Conservation (phyloP, 2,329 filamentous ascomycete genomes). For the Lachnellula hyalina region DNA sequence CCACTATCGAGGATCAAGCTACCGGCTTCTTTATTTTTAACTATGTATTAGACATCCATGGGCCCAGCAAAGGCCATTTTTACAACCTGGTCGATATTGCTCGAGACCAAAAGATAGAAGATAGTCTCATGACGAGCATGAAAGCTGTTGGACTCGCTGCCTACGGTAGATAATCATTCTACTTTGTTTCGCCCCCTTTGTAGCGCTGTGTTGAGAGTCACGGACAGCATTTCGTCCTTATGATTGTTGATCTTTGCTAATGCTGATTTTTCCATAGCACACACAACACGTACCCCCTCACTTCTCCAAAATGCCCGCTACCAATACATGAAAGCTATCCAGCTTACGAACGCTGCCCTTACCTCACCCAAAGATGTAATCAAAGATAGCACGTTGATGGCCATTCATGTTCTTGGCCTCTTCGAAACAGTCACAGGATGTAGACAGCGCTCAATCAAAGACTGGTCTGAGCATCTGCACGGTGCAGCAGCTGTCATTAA, state of each 20-base stretch:
- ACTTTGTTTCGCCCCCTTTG: not conserved
- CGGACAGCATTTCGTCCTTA: not conserved
- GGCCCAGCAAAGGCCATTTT: conserved; percentile 44
- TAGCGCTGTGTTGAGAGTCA: no score
- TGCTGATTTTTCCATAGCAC: conserved; percentile 11
- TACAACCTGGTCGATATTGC: conserved; percentile 49
- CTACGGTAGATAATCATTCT: conserved; percentile 27
- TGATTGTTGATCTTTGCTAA: not conserved
- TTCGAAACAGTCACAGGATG: conserved; percentile 49
- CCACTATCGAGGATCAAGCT: conserved; percentile 26
- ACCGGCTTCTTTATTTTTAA: conserved; percentile 24
- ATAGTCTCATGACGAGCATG: conserved; percentile 45
- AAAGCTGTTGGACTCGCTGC: conserved; percentile 50
- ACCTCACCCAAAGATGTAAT: conserved; percentile 39
- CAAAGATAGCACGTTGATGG: conserved; percentile 50
- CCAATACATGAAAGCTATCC: conserved; percentile 47
- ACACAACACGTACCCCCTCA: conserved; percentile 31
- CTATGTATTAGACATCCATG: conserved; percentile 30
- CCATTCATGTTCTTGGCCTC: conserved; percentile 48
- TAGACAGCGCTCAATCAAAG: conserved; percentile 41
- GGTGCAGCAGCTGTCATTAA: conserved; percentile 47
- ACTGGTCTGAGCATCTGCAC: conserved; percentile 49
- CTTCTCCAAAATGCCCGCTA: conserved; percentile 44
- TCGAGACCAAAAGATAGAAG: conserved; percentile 36
- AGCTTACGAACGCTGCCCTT: conserved; percentile 47